Base-by-base conservation (phyloP, 768 basidiomycete species). In the Leccinellum rugosiceps region DNA sequence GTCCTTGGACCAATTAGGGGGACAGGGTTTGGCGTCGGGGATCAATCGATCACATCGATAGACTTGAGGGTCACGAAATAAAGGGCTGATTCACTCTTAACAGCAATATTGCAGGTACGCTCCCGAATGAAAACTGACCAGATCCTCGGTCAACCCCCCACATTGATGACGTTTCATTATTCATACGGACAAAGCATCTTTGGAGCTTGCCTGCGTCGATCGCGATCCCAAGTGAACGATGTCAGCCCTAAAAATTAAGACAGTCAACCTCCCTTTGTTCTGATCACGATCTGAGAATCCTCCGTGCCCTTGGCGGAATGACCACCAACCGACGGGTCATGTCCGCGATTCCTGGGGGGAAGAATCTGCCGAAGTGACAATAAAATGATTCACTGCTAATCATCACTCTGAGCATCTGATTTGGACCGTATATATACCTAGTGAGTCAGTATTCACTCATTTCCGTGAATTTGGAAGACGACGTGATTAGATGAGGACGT, bases 401-500 rank as follows among this genome's bases (percentile, higher is more conserved):
- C 51, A 23, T 47, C 32, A 15, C 34, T 6, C 30, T 52, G 26
- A 21, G 21, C 21, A 8, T 44, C 25, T 38, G 31, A 60, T 53
- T 34, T 53, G 32, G 50, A 45, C 23, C 52, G 25, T 19, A 6
- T 19, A n/a, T 38, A 38, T 38, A 17, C 17, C 35, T 35, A 35
- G 17, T 17, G 35, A 35, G 35, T 23, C 23, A 14, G 3, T 26
- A 6, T 52, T 59, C 19, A 45, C 44, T 43, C 57, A 63, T 59
- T 47, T 53, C 53, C 57, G 41, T 11, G 47, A n/a, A 35, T 32
- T 50, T 41, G 50, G 61, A 52, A 15, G 50, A 17, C n/a, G 5
- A 21, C 28, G n/a, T n/a, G 45, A 46, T 58, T 13, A 21, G 28
- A 47, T n/a, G 50, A 47, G 15, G 30, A 1, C 11, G 15, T 54